phyloP scores from a whole-genome alignment of 176 grass and related monocot genomes.

The maize (Zea mays) region DNA sequence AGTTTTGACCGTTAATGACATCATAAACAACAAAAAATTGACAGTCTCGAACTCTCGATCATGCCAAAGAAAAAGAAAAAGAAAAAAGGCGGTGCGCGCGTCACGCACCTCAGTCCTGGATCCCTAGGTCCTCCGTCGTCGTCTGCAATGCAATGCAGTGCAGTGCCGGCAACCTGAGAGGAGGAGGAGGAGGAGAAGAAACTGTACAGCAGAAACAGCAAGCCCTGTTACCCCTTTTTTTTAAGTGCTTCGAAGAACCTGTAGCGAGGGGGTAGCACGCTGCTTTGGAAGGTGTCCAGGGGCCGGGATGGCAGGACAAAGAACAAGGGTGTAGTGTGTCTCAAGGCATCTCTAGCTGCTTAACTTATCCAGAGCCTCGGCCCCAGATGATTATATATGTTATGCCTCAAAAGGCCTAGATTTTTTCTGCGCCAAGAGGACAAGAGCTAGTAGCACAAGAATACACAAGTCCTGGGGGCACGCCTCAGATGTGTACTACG shows the following conservation, averaged over 20 bases:
- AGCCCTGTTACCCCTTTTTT: conserved; percentile 16
- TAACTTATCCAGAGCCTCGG: conserved; percentile 28
- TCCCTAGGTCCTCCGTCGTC: conserved; percentile 28
- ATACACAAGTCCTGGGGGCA: conserved; percentile 28
- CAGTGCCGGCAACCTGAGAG: conserved; percentile 19
- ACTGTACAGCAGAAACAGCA: not conserved
- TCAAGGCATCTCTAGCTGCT: conserved; percentile 44
- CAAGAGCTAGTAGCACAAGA: conserved; percentile 6
- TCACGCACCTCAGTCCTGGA: conserved; percentile 18
- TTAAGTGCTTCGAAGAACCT: conserved; percentile 17
- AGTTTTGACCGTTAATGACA: conserved; percentile 54
- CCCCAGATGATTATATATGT: not conserved
- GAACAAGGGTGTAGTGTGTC: conserved; percentile 56
- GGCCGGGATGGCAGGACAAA: conserved; percentile 17
- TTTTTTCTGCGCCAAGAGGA: conserved; percentile 32
- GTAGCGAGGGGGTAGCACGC: conserved; percentile 16
- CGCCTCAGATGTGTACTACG: not conserved
- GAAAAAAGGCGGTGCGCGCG: not conserved
- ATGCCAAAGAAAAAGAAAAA: conserved; percentile 2
- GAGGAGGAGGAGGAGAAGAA: conserved; percentile 1
- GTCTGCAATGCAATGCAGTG: not conserved
- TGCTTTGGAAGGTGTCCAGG: conserved; percentile 30
- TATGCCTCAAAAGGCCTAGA: not conserved
- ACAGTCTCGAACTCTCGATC: conserved; percentile 39
- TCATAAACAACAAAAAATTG: conserved; percentile 27